A percentile compares a stretch with the other conserved stretches of the same genome.
phyloP scores from a whole-genome alignment of 2,329 filamentous ascomycete genomes.

The Escovopsis sp. region DNA sequence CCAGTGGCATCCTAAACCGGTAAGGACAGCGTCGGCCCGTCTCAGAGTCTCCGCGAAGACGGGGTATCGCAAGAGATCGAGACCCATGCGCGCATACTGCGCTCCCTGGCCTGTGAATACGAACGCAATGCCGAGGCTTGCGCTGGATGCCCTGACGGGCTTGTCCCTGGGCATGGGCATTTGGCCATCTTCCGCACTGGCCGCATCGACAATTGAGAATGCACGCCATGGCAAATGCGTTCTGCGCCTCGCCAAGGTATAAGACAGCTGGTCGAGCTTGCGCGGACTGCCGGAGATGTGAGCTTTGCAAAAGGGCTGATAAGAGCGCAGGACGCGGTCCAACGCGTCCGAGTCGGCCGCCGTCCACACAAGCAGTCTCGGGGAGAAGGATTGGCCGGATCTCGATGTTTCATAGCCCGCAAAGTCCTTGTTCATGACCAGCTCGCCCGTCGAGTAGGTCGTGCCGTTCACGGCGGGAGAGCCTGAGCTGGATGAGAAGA shows the following conservation, averaged over 20 bases:
- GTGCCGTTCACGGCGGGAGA: not conserved
- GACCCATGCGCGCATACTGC: constrained; percentile 16
- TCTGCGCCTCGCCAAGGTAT: not conserved
- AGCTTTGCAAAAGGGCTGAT: not conserved
- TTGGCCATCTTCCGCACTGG: not conserved
- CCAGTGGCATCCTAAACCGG: constrained; percentile 1
- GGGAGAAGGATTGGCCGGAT: not conserved
- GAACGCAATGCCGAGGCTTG: constrained; percentile 7
- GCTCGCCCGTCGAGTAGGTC: not conserved
- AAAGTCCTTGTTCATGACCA: not conserved
- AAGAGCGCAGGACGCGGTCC: not conserved
- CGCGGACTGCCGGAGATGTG: not conserved
- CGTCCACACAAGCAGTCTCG: not conserved
- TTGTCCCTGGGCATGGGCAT: not conserved
- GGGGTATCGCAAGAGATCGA: constrained; percentile 15
- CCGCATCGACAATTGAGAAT: not conserved
- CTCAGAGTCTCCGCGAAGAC: constrained; percentile 14
- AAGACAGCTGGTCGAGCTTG: not conserved
- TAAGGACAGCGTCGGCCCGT: not conserved
- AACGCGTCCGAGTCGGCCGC: not conserved
- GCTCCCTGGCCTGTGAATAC: constrained; percentile 20
- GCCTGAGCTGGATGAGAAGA: not conserved
- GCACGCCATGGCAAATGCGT: not conserved
- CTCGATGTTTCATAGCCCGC: not conserved
- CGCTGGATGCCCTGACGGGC: no score